Evolutionary conservation across 1,139 yeast genomes (phyloP), one percentile per base, ranked within the genome.

Genomic region (Pichia kudriavzevii): DNA sequence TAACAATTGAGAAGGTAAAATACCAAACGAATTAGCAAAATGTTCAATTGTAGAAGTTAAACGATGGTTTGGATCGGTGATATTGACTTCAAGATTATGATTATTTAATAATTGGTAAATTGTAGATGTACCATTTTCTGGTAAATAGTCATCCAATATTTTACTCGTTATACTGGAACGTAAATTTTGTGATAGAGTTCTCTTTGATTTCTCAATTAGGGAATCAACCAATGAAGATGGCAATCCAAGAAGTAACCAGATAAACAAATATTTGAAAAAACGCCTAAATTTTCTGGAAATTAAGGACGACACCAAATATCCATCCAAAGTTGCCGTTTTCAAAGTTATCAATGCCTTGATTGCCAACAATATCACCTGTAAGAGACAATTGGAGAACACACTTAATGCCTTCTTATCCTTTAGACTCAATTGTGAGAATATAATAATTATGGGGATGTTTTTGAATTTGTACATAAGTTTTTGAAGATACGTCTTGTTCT

Each of bases 201-300:
- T 75, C 44, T 81, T 85, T 4, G 87, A 69, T 66, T 80, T 85
- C 28, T 73, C 68, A 39, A 88, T 67, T 43, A 82, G 59, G 0
- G 94, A 74, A 52, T 87, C 85, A 12, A 84, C 80, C 26, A 82
- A 56, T 2, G 95, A 74, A 1, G 95, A 94, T 0, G 97, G 97
- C 5, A 87, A 58, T 6, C 96, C 95, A 12, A 88, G 66, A 17
- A 75, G 52, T 80, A 88, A 75, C 96, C 96, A 88, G 54, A 75
- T 68, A 1, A 74, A 68, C 40, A 87, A 61, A 30, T 81, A 66
- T 45, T 69, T 67, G 38, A 80, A 62, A 52, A 88, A 88, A 32
- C 67, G 67, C 32, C 66, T 65, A 38, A 87, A 80, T 35, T 70
- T 67, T 43, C 81, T 85, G 28, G 80, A 72, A 22, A 88, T 85